Base-by-base conservation (phyloP, 139 green algal genomes). In the Mesostigma viride region DNA sequence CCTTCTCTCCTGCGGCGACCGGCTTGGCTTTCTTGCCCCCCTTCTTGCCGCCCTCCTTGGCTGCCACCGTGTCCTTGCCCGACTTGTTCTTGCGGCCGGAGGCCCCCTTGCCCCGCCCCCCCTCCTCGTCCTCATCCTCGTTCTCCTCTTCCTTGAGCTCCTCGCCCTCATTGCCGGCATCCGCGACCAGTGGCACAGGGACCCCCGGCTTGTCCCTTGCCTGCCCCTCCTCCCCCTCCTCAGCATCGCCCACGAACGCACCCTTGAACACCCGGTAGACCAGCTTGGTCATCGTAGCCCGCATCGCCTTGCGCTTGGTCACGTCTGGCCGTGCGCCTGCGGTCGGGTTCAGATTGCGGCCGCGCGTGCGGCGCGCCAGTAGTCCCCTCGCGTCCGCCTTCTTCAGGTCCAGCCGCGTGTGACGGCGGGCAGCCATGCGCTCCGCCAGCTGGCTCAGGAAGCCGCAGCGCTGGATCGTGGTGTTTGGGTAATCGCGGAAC, bases 211-310 rank as follows among this genome's bases (percentile, higher is more conserved):
- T n/a, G n/a, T n/a, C n/a, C n/a, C n/a, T n/a, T n/a, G n/a, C n/a
- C n/a, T n/a, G n/a, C n/a, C n/a, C n/a, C n/a, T n/a, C n/a, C n/a
- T 58, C 51, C 14, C 47, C 61, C 36, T 67, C 64, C 36, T 60
- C 60, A 27, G 45, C 61, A 36, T 57, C 56, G 26, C 26, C 57
- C 35, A 69, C 24, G 34, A 11, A 32, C 31, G 60, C 53, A 31
- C 32, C 59, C 35, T 46, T 62, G 61, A 92, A 94, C 17, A 53
- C 40, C 17, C 65, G 44, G 71, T 89, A 84, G 32, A 97, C 87
- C 82, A 97, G 89, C 46, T 47, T 70, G n/a, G 91, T 97, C 68
- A 89, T 86, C 4, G 90, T 96, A 31, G 91, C 91, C 3, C 87
- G 85, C 91, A 97, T 96, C 46, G 91, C 84, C 62, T 88, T 89